Conservation (phyloP, 495 filamentous ascomycete genomes). For the Penicillium manginii region DNA sequence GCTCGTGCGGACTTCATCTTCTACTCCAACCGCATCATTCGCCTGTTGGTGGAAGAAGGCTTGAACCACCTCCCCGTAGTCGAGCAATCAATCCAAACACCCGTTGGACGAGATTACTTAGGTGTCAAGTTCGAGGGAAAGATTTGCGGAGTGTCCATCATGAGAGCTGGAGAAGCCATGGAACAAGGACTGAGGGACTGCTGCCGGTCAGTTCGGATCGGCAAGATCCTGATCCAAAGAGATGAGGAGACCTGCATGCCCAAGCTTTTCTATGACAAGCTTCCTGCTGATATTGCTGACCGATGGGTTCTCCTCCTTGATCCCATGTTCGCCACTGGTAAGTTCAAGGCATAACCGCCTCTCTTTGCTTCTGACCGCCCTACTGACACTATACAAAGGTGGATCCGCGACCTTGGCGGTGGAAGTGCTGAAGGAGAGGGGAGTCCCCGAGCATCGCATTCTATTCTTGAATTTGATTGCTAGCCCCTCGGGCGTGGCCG, state of each 20-base stretch:
- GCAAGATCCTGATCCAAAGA: conserved; percentile 96
- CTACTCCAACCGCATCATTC: conserved; percentile 98
- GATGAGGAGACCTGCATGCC: conserved; percentile 94
- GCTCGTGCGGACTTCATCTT: conserved; percentile 96
- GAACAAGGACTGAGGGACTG: conserved; percentile 96
- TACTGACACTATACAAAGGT: conserved; percentile 51
- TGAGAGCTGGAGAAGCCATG: conserved; percentile 98
- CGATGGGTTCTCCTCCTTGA: conserved; percentile 95
- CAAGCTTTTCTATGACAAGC: conserved; percentile 94
- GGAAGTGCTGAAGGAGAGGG: conserved; percentile 82
- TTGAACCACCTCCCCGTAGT: conserved; percentile 94
- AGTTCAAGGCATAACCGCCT: conserved; percentile 24
- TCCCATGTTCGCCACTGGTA: conserved; percentile 98
- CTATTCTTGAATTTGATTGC: conserved; percentile 96
- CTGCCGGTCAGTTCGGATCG: conserved; percentile 93
- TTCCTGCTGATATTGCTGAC: conserved; percentile 89
- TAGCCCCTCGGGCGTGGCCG: conserved; percentile 86
- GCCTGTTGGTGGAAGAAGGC: conserved; percentile 96
- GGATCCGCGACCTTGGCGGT: conserved; percentile 97
- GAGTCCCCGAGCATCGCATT: conserved; percentile 93
- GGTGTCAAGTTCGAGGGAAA: conserved; percentile 96
- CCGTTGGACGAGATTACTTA: conserved; percentile 83
- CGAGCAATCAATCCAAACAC: conserved; percentile 84
- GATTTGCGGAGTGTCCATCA: conserved; percentile 97
- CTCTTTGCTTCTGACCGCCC: neutral